Conservation (phyloP, 805 yeast species). For the Teunomyces barrocoloradensis region DNA sequence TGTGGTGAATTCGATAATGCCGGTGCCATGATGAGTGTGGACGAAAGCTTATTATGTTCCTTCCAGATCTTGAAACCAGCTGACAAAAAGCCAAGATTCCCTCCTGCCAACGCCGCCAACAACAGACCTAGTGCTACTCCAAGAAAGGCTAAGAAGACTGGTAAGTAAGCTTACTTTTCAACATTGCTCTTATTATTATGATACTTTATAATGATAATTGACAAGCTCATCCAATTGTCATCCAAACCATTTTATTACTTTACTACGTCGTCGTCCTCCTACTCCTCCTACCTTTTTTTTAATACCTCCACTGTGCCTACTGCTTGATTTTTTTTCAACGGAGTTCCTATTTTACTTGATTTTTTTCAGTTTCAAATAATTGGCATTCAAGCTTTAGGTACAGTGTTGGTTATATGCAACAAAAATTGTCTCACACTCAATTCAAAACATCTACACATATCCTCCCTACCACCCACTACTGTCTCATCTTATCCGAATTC, state of each 20-base stretch:
- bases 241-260: not conserved
- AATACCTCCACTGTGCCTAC: not conserved
- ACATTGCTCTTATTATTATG: not conserved
- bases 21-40: conserved; percentile 99
- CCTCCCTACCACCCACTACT: not conserved
- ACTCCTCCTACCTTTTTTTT: not conserved
- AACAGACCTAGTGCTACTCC: conserved; percentile 58
- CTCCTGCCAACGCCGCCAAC: conserved; percentile 43
- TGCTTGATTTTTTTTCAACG: not conserved
- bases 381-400: not conserved
- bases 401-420: not conserved
- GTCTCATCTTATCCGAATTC: not conserved
- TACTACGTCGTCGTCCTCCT: not conserved
- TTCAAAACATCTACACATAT: not conserved
- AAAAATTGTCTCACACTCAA: not conserved
- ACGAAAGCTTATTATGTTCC: conserved; percentile 92
- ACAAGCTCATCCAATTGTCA: conserved; percentile 1
- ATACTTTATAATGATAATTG: conserved; percentile 1
- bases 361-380: not conserved
- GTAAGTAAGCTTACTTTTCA: conserved; percentile 31
- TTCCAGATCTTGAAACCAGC: conserved; percentile 98
- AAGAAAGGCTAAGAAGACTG: conserved; percentile 52
- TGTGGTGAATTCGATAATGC: conserved; percentile 99
- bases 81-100: conserved; percentile 81
- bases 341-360: not conserved